Evolutionary conservation across 345 rosid species (phyloP).

Genomic region (Syzygium jambos): DNA sequence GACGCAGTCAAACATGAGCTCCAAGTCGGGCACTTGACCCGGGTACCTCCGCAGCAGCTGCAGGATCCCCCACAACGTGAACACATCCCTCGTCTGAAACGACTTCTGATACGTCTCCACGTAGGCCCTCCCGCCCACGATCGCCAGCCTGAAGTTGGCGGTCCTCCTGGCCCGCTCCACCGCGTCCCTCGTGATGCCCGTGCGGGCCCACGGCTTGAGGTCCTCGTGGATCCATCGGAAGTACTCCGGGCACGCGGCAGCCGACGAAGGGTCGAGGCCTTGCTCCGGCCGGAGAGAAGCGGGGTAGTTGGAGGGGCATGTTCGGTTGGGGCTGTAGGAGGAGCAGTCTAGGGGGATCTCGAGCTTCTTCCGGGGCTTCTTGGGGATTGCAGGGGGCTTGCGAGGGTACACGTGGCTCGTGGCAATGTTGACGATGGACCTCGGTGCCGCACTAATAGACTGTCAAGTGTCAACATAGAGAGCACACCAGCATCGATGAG

Average conservation of each 20-base stretch:
- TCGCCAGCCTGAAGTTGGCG: constrained; percentile 52
- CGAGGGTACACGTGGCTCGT: not conserved
- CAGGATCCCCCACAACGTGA: constrained; percentile 78
- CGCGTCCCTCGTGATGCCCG: constrained; percentile 63
- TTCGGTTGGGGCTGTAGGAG: constrained; percentile 10
- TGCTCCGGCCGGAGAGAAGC: not conserved
- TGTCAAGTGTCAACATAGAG: not conserved
- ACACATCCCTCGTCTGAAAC: constrained; percentile 73
- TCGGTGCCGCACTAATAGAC: not conserved
- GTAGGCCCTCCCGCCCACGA: constrained; percentile 49
- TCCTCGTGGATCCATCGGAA: constrained; percentile 97
- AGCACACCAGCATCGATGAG: not conserved
- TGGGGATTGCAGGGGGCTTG: not conserved
- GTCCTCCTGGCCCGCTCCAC: constrained; percentile 41
- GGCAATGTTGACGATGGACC: not conserved
- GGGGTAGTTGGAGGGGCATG: constrained; percentile 39
- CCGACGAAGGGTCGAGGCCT: constrained; percentile 6
- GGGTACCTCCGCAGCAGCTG: constrained; percentile 75
- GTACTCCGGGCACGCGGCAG: constrained; percentile 55
- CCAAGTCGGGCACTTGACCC: constrained; percentile 71
- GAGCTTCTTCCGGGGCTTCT: constrained; percentile 8
- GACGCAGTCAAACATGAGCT: constrained; percentile 77
- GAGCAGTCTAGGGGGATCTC: constrained; percentile 44
- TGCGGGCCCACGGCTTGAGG: constrained; percentile 67
- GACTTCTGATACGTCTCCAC: constrained; percentile 32